Evolutionary conservation across 805 yeast species (phyloP).

Genomic region (Ogataea ganodermae): DNA sequence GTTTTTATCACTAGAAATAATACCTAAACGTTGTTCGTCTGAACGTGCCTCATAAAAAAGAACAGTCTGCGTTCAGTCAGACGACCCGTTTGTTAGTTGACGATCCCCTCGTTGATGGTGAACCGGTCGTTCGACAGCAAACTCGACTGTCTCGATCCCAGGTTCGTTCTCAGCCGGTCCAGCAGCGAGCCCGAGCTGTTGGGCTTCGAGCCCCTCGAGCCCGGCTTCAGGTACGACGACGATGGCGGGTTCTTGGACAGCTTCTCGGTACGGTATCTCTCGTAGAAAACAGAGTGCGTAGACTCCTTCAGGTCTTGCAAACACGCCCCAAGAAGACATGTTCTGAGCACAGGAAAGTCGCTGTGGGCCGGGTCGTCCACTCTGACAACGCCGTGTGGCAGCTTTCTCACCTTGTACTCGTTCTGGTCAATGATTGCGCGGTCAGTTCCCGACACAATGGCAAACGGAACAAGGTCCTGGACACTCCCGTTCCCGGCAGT

Average conservation of each 20-base stretch:
- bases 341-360: constrained; percentile 75
- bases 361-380: constrained; percentile 80
- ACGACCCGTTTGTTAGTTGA: background rate
- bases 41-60: background rate
- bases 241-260: constrained; percentile 24
- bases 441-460: constrained; percentile 85
- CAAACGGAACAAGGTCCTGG: constrained; percentile 68
- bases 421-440: constrained; percentile 70
- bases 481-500: constrained; percentile 17
- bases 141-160: constrained; percentile 27
- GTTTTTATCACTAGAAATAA: background rate
- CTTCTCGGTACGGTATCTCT: constrained; percentile 64
- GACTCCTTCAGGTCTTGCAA: constrained; percentile 76
- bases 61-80: background rate
- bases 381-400: constrained; percentile 85
- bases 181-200: constrained; percentile 24
- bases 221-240: constrained; percentile 14
- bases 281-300: constrained; percentile 76
- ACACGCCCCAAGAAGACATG: constrained; percentile 74
- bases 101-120: constrained; percentile 21
- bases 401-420: constrained; percentile 71
- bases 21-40: background rate
- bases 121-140: constrained; percentile 21
- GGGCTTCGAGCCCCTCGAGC: constrained; percentile 21
- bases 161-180: constrained; percentile 26